Evolutionary conservation across 306 rosid genomes (phyloP), one percentile per base, ranked within the genome.

Genomic region (Trichosanthes truncata): DNA sequence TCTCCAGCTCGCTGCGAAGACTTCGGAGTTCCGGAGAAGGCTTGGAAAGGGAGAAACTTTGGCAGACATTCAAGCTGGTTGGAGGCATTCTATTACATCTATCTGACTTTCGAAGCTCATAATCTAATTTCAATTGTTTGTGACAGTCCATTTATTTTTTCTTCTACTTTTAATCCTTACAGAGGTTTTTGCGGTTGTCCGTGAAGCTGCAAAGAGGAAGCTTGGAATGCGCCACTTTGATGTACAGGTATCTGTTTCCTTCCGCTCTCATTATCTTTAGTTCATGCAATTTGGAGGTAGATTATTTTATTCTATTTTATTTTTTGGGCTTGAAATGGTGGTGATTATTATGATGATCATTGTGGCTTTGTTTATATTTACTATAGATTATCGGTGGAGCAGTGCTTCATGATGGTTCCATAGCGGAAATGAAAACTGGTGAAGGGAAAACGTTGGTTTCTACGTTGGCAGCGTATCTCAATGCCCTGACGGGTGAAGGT

Each of bases 201-300:
- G 98, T 76, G 98, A 95, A 86, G 97, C 98, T 80, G 98, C 98
- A 0, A 87, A 80, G 82, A 81, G 98, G 81, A 95, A 91, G 79
- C 97, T 95, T 71, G 92, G 98, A 67, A 95, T 95, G 98, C 97
- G 97, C 21, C 98, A 95, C 83, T 95, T 95, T 33, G 97, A 95
- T 87, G 98, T 95, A 67, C 98, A 95, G 97, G 98, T 87, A 51
- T 79, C 83, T 43, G 35, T 88, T 45, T 82, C 67, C 7, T 18
- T 61, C 53, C 55, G 68, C 51, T 75, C 59, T 49, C 40, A 23
- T 35, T 0, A 36, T n/a, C 74, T 55, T 10, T 46, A 72, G 38
- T 46, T 72, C 57, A 43, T 14, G 12, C 20, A 72, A 43, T 46
- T 46, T 25, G 33, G 38, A 0, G 76, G 36, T 45, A 21, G 76